Base-by-base conservation (phyloP, 228 moss, liverwort and hornwort species). In the Sphagnum magellanicum region DNA sequence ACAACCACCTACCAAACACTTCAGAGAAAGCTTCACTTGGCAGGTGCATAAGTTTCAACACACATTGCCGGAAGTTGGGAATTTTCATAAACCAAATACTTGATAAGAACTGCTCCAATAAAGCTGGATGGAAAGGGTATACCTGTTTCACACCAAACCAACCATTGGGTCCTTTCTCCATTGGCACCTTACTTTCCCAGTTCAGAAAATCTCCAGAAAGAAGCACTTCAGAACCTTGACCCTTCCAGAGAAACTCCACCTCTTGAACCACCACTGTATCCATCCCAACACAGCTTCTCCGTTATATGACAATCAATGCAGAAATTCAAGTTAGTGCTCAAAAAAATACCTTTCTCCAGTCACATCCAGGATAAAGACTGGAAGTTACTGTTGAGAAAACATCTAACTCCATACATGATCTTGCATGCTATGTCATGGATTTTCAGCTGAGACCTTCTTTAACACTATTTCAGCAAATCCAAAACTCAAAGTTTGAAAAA, bases 201-300 rank as follows among this genome's bases (percentile, higher is more conserved):
- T 92, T 89, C 61, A 89, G 73, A 77, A 92, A 92, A 67, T 92
- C 89, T 60, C 90, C 87, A 14, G 86, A 87, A 58, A 96, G 67
- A 47, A 86, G 68, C 50, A 96, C 89, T 64, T 86, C 77, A 48
- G 84, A 83, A 52, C 81, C 92, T 80, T 79, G 67, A 70, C 92
- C 95, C 71, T 88, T 91, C 92, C 95, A 92, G 62, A 83, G 69
- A 66, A 96, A 92, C 71, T 89, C 95, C 79, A 92, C 92, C 76
- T 96, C 95, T 86, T 96, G 90, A 73, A 86, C 89, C 92, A 92
- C 85, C 84, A 92, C 95, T 95, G 90, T 71, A 79, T 77, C 90
- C 76, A 83, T 70, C 79, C 57, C 81, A 73, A 84, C 81, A 81
- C 81, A 81, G 78, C 74, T 78, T 75, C 79, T 75, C 80, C 83